Percentiles rank a stretch among this genome's conserved stretches.
These are phyloP conservation scores for Pseudotulostoma volvatum DNA, from an alignment of 495 filamentous ascomycete genomes.

Conservation along the genomic window DNA sequence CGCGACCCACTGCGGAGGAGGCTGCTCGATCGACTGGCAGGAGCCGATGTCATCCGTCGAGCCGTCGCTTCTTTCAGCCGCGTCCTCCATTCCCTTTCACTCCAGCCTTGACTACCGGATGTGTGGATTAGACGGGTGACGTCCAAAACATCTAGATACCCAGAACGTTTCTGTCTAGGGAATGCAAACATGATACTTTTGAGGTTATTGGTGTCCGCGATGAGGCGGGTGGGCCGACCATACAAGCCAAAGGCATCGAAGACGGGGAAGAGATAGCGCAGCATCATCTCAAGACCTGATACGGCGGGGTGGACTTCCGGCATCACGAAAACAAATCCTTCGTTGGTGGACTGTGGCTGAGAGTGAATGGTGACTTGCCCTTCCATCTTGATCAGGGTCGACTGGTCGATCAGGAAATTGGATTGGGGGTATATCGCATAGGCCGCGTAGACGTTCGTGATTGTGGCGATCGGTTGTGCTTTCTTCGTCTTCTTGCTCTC, in stretches of 20 bases:
- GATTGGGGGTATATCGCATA: constrained; percentile 94
- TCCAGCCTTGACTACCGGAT: constrained; percentile 63
- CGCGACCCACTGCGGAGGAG: constrained; percentile 41
- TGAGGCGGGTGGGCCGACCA: constrained; percentile 70
- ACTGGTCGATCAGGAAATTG: constrained; percentile 83
- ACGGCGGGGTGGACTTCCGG: constrained; percentile 84
- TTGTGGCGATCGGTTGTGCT: constrained; percentile 70
- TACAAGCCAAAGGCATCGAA: constrained; percentile 91
- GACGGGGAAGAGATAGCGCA: constrained; percentile 85
- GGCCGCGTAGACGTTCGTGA: constrained; percentile 77
- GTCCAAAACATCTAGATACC: constrained; percentile 80
- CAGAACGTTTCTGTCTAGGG: constrained; percentile 74
- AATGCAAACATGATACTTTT: constrained; percentile 97
- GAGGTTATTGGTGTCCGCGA: constrained; percentile 71
- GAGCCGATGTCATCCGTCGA: constrained; percentile 45
- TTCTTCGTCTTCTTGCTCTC: constrained; percentile 92
- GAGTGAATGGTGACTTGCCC: constrained; percentile 77
- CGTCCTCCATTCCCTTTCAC: constrained; percentile 76
- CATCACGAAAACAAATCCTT: constrained; percentile 97
- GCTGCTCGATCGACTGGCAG: constrained; percentile 38
- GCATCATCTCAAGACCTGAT: constrained; percentile 87
- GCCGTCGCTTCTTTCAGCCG: constrained; percentile 80
- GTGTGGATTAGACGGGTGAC: constrained; percentile 62
- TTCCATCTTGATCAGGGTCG: constrained; percentile 87
- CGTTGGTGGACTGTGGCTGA: constrained; percentile 50